phyloP scores from a whole-genome alignment of 2,329 filamentous ascomycete species.

The Xylaria sp. region DNA sequence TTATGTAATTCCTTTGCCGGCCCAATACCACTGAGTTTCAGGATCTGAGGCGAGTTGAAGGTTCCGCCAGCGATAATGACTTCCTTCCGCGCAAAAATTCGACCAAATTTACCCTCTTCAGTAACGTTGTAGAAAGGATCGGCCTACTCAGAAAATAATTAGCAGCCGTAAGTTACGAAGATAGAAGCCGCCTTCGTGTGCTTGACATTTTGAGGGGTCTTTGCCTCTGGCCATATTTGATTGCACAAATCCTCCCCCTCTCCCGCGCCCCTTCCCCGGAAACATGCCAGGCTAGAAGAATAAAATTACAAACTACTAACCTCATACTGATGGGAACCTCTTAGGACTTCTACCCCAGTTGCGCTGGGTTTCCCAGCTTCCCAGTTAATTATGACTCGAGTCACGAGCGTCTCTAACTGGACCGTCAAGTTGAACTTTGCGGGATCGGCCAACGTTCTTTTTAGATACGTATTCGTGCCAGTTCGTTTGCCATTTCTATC shows the following conservation, averaged over 20 bases:
- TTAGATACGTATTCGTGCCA: slow-evolving; percentile 62
- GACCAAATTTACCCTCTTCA: slow-evolving; percentile 43
- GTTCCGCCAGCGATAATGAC: slow-evolving; percentile 62
- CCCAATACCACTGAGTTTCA: slow-evolving; percentile 61
- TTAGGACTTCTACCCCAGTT: slow-evolving; percentile 46
- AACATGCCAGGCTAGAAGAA: neutral
- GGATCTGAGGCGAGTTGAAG: slow-evolving; percentile 63
- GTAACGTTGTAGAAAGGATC: slow-evolving; percentile 50
- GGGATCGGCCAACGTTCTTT: slow-evolving; percentile 58
- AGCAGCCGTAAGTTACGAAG: neutral
- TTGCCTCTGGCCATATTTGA: no score
- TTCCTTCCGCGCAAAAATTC: slow-evolving; percentile 54
- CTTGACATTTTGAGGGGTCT: neutral
- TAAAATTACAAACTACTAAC: slow-evolving; percentile 13
- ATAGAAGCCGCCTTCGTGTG: neutral
- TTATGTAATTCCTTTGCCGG: slow-evolving; percentile 55
- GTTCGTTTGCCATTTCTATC: slow-evolving; percentile 45
- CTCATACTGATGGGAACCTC: slow-evolving; percentile 51
- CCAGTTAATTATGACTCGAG: slow-evolving; percentile 45
- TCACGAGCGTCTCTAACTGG: slow-evolving; percentile 47
- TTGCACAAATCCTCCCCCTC: neutral
- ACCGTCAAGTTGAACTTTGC: slow-evolving; percentile 58
- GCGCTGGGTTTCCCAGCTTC: slow-evolving; percentile 44
- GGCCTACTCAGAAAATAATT: slow-evolving; percentile 36
- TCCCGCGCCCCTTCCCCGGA: no score